Evolutionary conservation across 257 asterid species (phyloP).

Genomic region (Cruciata laevipes): DNA sequence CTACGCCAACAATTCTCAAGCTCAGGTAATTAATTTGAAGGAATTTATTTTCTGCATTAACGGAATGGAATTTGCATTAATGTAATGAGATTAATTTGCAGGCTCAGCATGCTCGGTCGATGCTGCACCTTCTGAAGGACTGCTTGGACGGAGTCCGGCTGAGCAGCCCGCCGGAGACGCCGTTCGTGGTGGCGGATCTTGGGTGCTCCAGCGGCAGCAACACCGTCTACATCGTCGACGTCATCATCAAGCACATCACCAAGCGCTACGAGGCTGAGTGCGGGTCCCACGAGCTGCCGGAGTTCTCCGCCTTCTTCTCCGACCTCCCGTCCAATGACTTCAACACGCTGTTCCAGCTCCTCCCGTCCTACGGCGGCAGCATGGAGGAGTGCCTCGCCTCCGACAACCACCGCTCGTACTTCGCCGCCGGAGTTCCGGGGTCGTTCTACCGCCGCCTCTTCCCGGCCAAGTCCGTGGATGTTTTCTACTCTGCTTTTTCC

Average conservation of each 20-base stretch:
- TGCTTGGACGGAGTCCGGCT: slow-evolving; percentile 57
- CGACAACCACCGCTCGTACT: slow-evolving; percentile 65
- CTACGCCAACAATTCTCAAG: slow-evolving; percentile 82
- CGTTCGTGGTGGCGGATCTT: slow-evolving; percentile 76
- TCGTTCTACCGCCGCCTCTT: slow-evolving; percentile 83
- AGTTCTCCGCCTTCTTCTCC: slow-evolving; percentile 76
- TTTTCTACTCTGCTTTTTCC: slow-evolving; percentile 84
- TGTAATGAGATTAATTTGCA: slow-evolving; percentile 10
- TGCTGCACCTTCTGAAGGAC: slow-evolving; percentile 65
- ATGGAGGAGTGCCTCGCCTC: slow-evolving; percentile 91
- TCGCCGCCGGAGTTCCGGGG: slow-evolving; percentile 95
- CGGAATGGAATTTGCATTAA: no score
- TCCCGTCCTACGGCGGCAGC: slow-evolving; percentile 65
- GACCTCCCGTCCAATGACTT: slow-evolving; percentile 91
- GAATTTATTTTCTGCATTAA: no score
- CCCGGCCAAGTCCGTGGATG: slow-evolving; percentile 63
- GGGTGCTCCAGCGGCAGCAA: slow-evolving; percentile 91
- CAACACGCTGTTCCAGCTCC: slow-evolving; percentile 80
- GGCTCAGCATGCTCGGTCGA: slow-evolving; percentile 80
- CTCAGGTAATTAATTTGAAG: slow-evolving; percentile 67
- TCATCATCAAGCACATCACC: slow-evolving; percentile 60
- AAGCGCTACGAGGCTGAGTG: slow-evolving; percentile 49
- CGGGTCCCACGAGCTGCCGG: slow-evolving; percentile 44
- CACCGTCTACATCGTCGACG: slow-evolving; percentile 70
- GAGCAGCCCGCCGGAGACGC: slow-evolving; percentile 36